phyloP scores from a whole-genome alignment of 768 basidiomycete species.

The Megacollybia marginata region DNA sequence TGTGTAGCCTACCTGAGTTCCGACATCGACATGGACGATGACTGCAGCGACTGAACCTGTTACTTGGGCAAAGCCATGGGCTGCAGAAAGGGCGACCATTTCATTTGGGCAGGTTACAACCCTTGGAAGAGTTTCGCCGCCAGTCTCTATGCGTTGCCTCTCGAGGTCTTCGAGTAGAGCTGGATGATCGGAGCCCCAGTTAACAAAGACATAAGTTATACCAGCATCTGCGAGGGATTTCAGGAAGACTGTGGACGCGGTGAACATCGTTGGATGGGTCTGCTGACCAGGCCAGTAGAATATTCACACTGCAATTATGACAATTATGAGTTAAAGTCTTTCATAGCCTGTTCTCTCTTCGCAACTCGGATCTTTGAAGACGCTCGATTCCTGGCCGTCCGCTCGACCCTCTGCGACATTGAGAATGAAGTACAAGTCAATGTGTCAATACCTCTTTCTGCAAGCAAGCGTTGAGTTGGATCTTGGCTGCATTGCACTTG shows the following conservation, averaged over 20 bases:
- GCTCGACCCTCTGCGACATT: conserved; percentile 43
- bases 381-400: conserved; percentile 54
- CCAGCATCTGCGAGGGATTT: conserved; percentile 46
- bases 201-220: conserved; percentile 63
- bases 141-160: conserved; percentile 35
- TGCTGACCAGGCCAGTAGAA: no score
- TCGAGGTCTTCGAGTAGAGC: conserved; percentile 64
- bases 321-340: conserved; percentile 33
- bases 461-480: conserved; percentile 62
- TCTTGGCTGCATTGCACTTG: conserved; percentile 62
- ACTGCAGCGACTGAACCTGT: conserved; percentile 64
- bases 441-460: conserved; percentile 53
- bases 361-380: conserved; percentile 46
- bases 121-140: conserved; percentile 31
- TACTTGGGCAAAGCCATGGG: conserved; percentile 64
- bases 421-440: neutral
- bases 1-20: conserved; percentile 43
- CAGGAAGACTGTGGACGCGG: conserved; percentile 57
- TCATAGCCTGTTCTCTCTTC: conserved; percentile 53
- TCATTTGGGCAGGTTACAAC: conserved; percentile 70
- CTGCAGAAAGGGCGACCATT: conserved; percentile 68
- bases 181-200: conserved; percentile 75
- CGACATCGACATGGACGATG: conserved; percentile 69
- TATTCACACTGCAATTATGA: conserved; percentile 1
- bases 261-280: conserved; percentile 30